Evolutionary conservation across 345 rosid genomes (phyloP), one percentile per base, ranked within the genome.

Genomic region (Erodium maritimum): DNA sequence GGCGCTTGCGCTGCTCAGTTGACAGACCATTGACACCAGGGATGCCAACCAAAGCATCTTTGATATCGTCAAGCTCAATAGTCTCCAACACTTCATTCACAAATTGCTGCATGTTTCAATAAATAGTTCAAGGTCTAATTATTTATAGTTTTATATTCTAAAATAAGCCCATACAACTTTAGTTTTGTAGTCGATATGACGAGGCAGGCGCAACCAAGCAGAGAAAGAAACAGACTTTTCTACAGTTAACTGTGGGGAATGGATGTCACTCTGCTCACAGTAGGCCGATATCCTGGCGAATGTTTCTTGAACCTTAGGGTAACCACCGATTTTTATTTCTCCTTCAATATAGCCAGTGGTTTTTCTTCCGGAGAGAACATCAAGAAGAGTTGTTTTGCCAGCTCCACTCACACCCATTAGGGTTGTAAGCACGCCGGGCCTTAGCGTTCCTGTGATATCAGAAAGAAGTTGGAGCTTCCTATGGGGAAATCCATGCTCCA

Each of bases 401-500:
- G 97, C 97, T 58, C 97, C 97, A 34, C 86, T 87, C 19, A 80
- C 82, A 16, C 97, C 91, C 95, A 90, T 90, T 66, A 90, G 62
- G 19, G 89, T 87, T 5, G 94, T 83, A 23, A 87, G 81, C 69
- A 87, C 70, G 1, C 95, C 95, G 4, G 97, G 94, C 48, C 83
- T 77, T 59, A 85, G 83, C 19, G 79, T 72, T 18, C 94, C 95
- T 0, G 78, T 80, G 23, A 87, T 70, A 21, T 75, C 76, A 45
- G 80, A 68, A 64, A 90, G 91, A 48, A 90, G 85, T 54, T 70
- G 87, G 18, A 87, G 64, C 60, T 66, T 85, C 59, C 77, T 82
- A 57, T 67, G 29, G 8, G 65, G 45, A 67, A 67, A 76, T 4
- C 85, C 87, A 59, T 66, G 63, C 62, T 67, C 75, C 64, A 66